Percentiles rank a stretch among this genome's conserved stretches.
Conservation (phyloP, 1,284 basidiomycete genomes). For the Malassezia restricta region DNA sequence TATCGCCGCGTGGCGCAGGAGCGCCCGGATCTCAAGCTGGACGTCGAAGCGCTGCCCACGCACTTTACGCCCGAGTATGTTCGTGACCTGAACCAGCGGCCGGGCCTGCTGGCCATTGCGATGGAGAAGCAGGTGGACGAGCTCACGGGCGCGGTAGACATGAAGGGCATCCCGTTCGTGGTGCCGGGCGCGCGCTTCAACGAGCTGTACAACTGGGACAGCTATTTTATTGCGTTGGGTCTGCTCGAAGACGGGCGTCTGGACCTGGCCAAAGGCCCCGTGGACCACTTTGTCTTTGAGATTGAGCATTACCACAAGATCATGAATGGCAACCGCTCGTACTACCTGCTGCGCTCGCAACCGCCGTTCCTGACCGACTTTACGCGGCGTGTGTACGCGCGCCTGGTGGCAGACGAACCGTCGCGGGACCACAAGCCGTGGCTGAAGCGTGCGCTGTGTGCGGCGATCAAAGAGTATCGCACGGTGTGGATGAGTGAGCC, state of each 20-base stretch:
- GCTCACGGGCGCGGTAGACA: slow-evolving; percentile 50
- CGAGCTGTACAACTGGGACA: slow-evolving; percentile 57
- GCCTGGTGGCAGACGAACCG: not conserved
- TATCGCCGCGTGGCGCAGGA: slow-evolving; percentile 54
- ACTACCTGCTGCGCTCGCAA: slow-evolving; percentile 83
- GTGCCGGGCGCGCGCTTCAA: slow-evolving; percentile 96
- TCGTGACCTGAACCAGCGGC: slow-evolving; percentile 81
- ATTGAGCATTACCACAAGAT: slow-evolving; percentile 89
- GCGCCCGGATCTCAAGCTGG: slow-evolving; percentile 63
- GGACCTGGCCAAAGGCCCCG: slow-evolving; percentile 86
- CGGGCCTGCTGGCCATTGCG: slow-evolving; percentile 83
- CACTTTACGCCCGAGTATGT: slow-evolving; percentile 79
- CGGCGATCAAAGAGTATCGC: slow-evolving; percentile 97
- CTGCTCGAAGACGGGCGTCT: slow-evolving; percentile 86
- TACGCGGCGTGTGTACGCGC: slow-evolving; percentile 78
- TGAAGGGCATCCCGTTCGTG: slow-evolving; percentile 84
- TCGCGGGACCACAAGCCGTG: slow-evolving; percentile 62
- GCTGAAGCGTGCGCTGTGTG: slow-evolving; percentile 86
- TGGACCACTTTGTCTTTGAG: slow-evolving; percentile 97
- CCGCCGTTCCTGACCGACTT: slow-evolving; percentile 98
- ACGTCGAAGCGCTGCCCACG: slow-evolving; percentile 78
- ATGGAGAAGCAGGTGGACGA: slow-evolving; percentile 72
- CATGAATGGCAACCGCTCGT: slow-evolving; percentile 44
- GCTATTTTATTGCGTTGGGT: slow-evolving; percentile 85
- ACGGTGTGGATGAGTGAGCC: slow-evolving; percentile 90